Evolutionary conservation across 495 filamentous ascomycete species (phyloP), one percentile per base, ranked within the genome.

Genomic region (Tuber calosporum): DNA sequence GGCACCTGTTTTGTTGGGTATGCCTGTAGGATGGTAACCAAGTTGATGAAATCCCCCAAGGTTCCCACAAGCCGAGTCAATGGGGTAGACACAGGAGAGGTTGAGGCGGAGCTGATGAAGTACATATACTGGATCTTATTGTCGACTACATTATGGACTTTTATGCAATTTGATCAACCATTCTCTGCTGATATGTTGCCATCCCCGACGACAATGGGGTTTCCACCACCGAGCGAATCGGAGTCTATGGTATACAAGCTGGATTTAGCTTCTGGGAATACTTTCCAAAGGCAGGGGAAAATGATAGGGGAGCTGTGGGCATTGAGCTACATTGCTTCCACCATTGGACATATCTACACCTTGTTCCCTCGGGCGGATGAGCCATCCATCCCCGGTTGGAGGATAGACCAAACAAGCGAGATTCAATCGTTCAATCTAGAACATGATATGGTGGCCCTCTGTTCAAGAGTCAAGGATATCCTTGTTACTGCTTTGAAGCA

Each of bases 141-240:
- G 26, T 62, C 53, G 15, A 26, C 3, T 34, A 34, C 53, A 30
- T 17, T 62, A 19, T 62, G 53, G 53, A 62, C 53, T 6, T 62
- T 62, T 34, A 62, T 62, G 53, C 53, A 62, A 34, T 62, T 62
- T 34, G 53, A 62, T 34, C 53, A 62, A 62, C 53, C 53, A 62
- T 62, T 62, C 53, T 62, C 53, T 6, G 26, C 53, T 11, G 53
- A 62, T 17, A 34, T 62, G 53, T 62, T 62, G 53, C 53, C 53
- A 6, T 62, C 53, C 26, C 26, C 53, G 11, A 17, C 26, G 6
- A 26, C 26, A 34, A 62, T 62, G 53, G 53, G 53, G 26, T 34
- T 62, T 34, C 53, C 53, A 34, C 53, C 53, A 5, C 26, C 53
- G 1, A 62, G 53, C n/a, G 53, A 62, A 17, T 62, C 53, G 53